These are phyloP conservation scores for Fagus sylvatica DNA, from an alignment of 306 rosid species.

Conservation along the genomic window DNA sequence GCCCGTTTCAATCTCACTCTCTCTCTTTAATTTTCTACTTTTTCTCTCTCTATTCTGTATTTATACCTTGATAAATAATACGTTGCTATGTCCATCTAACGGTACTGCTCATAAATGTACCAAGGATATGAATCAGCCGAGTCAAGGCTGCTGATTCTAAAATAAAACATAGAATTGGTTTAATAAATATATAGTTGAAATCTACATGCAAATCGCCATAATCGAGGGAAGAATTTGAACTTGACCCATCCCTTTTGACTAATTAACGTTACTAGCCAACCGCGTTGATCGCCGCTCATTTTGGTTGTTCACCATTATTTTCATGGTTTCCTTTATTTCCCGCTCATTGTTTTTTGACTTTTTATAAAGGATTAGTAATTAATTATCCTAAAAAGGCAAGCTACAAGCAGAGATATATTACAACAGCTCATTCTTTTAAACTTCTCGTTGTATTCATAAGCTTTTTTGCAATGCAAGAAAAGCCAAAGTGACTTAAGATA, in stretches of 20 bases:
- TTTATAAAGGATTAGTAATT: not conserved
- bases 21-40: constrained; percentile 13
- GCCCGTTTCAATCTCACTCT: constrained; percentile 43
- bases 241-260: constrained; percentile 47
- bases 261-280: constrained; percentile 35
- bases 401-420: not conserved
- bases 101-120: constrained; percentile 17
- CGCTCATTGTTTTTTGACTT: constrained; percentile 16
- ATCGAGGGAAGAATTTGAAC: constrained; percentile 19
- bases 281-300: constrained; percentile 46
- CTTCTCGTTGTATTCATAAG: too few species aligned
- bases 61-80: constrained; percentile 26
- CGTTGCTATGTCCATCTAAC: constrained; percentile 31
- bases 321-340: constrained; percentile 14
- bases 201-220: constrained; percentile 45
- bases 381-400: not conserved
- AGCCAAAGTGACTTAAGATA: not conserved
- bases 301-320: constrained; percentile 19
- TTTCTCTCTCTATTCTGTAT: constrained; percentile 21
- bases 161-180: too few species aligned
- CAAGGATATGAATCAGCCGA: too few species aligned
- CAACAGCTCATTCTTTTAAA: constrained; percentile 3
- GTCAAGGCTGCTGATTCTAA: too few species aligned
- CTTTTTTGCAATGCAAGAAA: not conserved
- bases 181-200: too few species aligned